Evolutionary conservation across 352 stramenopile genomes (phyloP), one percentile per base, ranked within the genome.

Genomic region (Saprolegnia parasitica): DNA sequence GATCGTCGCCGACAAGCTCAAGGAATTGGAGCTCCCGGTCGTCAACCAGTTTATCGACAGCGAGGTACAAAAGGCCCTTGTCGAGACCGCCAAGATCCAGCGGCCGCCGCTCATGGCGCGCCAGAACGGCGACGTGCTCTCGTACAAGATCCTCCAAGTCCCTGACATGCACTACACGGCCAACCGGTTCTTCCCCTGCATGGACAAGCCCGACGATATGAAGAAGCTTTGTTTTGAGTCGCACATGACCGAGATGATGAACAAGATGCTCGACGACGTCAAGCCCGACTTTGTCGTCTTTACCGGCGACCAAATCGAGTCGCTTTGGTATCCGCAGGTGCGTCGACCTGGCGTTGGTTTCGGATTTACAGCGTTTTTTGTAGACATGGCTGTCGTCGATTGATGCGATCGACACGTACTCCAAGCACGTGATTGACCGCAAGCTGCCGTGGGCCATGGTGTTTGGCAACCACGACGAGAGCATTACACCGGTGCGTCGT

Each of bases 401-500:
- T 24, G 16, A 60, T 18, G 77, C 80, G 0, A 76, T 88, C 29
- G 72, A 79, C 18, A 67, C 72, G 0, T 71, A 81, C 0, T 76
- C 74, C 1, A 63, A 57, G 49, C 65, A 67, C 0, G 78, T 78
- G 8, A 80, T 84, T 45, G 52, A 67, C 0, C 77, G 80, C 9
- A 68, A 72, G 23, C 81, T 88, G 20, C 77, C 78, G 37, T 88
- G 83, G 56, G 76, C 73, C 1, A 79, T 85, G 66, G 73, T 88
- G 9, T 81, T 86, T 40, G 80, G 80, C 40, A 88, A 88, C 64
- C 80, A 88, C 60, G 80, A 88, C 60, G 73, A 88, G 21, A 61
- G 29, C 42, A n/a, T 49, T 15, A 49, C 42, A n/a, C 42, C 42
- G 42, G 42, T 49, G 10, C 8, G 4, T 49, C 42, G 3, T 49